A percentile compares a stretch with the other conserved stretches of the same genome.
Conservation (phyloP, 2,329 filamentous ascomycete species). For the Aureobasidium musti region DNA sequence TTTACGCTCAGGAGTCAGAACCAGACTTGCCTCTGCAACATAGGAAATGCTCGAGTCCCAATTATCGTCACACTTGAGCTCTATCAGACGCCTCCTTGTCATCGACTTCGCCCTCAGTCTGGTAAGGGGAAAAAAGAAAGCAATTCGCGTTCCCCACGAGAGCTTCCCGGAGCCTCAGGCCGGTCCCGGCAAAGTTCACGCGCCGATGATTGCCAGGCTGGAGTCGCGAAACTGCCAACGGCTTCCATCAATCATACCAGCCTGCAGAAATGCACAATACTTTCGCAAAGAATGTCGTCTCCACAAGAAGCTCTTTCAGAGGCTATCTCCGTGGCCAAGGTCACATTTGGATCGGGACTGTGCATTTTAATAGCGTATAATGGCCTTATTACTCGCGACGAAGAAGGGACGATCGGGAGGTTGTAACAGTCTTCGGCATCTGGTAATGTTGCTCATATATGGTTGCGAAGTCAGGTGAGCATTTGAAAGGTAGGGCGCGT, state of each 20-base stretch:
- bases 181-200: slow-evolving; percentile 19
- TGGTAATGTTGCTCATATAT: too few species aligned
- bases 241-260: neutral
- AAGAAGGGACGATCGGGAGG: too few species aligned
- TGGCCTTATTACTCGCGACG: too few species aligned
- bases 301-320: too few species aligned
- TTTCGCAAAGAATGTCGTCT: too few species aligned
- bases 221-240: slow-evolving; percentile 19
- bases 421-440: too few species aligned
- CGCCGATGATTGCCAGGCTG: slow-evolving; percentile 5
- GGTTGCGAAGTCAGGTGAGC: too few species aligned
- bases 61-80: neutral
- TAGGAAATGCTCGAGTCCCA: neutral
- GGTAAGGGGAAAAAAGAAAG: slow-evolving; percentile 9
- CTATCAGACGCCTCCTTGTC: slow-evolving; percentile 10
- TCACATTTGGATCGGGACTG: too few species aligned
- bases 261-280: too few species aligned
- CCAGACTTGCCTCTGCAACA: neutral
- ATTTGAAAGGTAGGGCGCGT: neutral
- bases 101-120: neutral
- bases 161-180: slow-evolving; percentile 24
- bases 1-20: neutral
- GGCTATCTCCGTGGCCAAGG: too few species aligned
- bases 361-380: too few species aligned
- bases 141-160: slow-evolving; percentile 10